Evolutionary conservation across 2,329 filamentous ascomycete species (phyloP), one percentile per base, ranked within the genome.

Genomic region (Eutypella sp.): DNA sequence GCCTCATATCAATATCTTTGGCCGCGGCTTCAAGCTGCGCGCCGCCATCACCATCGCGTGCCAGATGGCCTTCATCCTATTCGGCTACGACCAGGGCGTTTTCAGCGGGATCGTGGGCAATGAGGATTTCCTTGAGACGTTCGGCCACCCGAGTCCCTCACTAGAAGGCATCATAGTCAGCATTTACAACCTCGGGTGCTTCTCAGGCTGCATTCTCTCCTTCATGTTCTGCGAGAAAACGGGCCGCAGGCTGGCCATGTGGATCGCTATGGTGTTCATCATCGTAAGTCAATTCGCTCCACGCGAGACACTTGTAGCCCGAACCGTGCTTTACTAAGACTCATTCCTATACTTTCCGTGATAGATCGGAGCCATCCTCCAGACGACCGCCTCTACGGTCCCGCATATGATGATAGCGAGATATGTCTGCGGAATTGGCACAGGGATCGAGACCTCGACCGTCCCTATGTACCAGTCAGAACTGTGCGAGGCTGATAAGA

Each of bases 391-490:
- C 19, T 46, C 41, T 20, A 40, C 29, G 18, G 41, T 47, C 16
- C 23, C 45, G 25, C 47, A 50, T 19, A 25, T 50, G 39, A 41
- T 50, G 19, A 33, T 47, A 11, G 44, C 34, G n/a, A 45, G 47
- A 5, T 47, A 40, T 19, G 40, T 48, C 16, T 40, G 39, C 20
- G 47, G 47, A 3, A 42, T 48, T 19, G 47, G 47, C 10, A 48
- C 40, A 19, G 47, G 47, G 8, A 45, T 45, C 27, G 44, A 67
- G 31, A 66, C 63, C 0, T 61, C 60, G 3, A 69, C 66, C 0
- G 62, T 69, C 0, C 66, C 66, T 0, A 65, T 55, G 63, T 70
- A 72, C 45, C 72, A 74, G 47, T 63, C 68, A 0, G 72, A 76
- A 50, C 60, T 74, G 1, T 71, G 67, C 40, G 64, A 69, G 41